These are phyloP conservation scores for Talaromyces ruber DNA, from an alignment of 495 filamentous ascomycete genomes.

Conservation along the genomic window DNA sequence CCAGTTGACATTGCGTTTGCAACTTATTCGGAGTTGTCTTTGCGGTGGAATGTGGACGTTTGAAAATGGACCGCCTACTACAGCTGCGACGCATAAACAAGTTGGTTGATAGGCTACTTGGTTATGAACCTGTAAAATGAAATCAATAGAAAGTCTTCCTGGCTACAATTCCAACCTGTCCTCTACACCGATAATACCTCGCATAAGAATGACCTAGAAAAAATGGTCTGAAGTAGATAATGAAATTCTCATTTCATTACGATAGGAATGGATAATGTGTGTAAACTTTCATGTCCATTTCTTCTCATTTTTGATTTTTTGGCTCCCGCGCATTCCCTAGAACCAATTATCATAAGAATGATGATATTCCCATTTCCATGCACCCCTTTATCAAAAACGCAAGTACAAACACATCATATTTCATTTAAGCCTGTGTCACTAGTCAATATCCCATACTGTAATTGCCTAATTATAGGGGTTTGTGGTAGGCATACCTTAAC, in stretches of 20 bases:
- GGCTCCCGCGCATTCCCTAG: neutral
- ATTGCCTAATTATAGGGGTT: no score
- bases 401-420: constrained; percentile 2
- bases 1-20: constrained; percentile 32
- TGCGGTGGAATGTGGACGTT: constrained; percentile 37
- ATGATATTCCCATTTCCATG: constrained; percentile 13
- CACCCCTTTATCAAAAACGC: constrained; percentile 7
- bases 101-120: neutral
- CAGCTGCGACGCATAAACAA: neutral
- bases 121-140: neutral
- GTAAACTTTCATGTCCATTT: neutral
- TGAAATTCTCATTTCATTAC: neutral
- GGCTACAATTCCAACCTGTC: neutral
- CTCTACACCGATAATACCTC: neutral
- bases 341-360: constrained; percentile 1
- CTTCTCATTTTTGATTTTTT: constrained; percentile 2
- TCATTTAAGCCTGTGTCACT: constrained; percentile 28
- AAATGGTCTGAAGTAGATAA: neutral
- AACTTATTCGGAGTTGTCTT: constrained; percentile 31
- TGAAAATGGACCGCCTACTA: constrained; percentile 14
- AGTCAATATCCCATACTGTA: neutral
- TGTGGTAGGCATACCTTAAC: constrained; percentile 66
- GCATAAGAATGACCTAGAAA: neutral
- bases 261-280: constrained; percentile 1
- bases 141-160: neutral